phyloP scores from a whole-genome alignment of 495 filamentous ascomycete genomes.

The Hypoxylon rickii region DNA sequence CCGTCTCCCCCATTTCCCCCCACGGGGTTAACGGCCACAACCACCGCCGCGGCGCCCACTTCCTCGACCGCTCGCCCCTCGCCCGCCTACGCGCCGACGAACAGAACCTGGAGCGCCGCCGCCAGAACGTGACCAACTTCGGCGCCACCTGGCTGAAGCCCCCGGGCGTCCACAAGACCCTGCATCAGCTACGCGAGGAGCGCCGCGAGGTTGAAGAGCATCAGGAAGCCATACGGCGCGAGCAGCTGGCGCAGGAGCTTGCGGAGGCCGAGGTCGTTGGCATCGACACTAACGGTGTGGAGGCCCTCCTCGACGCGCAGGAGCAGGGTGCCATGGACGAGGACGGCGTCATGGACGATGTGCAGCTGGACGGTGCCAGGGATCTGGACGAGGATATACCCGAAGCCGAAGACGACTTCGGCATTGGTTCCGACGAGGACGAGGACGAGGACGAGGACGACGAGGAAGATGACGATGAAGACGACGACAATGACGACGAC shows the following conservation, averaged over 20 bases:
- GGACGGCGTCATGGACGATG: conserved; percentile 43
- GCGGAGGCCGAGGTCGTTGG: conserved; percentile 58
- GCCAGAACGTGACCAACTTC: conserved; percentile 72
- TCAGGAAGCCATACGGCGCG: conserved; percentile 69
- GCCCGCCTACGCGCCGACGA: conserved; percentile 71
- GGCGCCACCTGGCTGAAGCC: conserved; percentile 80
- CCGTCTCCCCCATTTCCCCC: conserved; percentile 15
- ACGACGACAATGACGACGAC: conserved; percentile 43
- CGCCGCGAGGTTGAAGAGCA: conserved; percentile 78
- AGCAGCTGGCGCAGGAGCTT: conserved; percentile 67
- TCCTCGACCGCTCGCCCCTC: conserved; percentile 56
- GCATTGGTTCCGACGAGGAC: conserved; percentile 49
- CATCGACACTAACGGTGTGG: conserved; percentile 32
- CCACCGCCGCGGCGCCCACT: conserved; percentile 33
- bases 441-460: conserved; percentile 40
- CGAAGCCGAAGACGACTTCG: conserved; percentile 60
- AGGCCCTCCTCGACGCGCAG: conserved; percentile 46
- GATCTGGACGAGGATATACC: conserved; percentile 73
- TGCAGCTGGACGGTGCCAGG: conserved; percentile 42
- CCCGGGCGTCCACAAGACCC: conserved; percentile 74
- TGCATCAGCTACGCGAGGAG: conserved; percentile 78
- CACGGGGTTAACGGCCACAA: conserved; percentile 13
- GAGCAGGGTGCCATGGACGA: conserved; percentile 40
- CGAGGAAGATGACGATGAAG: conserved; percentile 39
- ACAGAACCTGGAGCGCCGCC: conserved; percentile 65